These are phyloP conservation scores for Ophiostoma triangulosporum DNA, from an alignment of 2,329 filamentous ascomycete species.

Conservation along the genomic window DNA sequence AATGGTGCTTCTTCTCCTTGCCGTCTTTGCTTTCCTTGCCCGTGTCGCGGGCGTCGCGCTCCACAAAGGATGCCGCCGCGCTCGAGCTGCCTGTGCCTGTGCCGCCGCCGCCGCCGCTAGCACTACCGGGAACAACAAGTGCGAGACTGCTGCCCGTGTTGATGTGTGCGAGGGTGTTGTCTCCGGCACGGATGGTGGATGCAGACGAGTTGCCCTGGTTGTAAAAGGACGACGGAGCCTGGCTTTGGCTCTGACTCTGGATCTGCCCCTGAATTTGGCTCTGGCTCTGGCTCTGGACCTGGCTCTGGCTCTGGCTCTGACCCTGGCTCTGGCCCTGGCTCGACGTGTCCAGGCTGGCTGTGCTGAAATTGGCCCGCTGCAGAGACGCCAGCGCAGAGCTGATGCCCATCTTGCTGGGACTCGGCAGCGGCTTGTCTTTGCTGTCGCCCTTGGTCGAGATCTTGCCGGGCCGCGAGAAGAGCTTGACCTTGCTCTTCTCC, in stretches of 20 bases:
- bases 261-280: too few relatives aligned
- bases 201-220: slow-evolving; percentile 63
- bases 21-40: slow-evolving; percentile 41
- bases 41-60: slow-evolving; percentile 31
- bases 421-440: slow-evolving; percentile 55
- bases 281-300: too few relatives aligned
- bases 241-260: background rate
- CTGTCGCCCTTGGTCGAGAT: slow-evolving; percentile 56
- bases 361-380: slow-evolving; percentile 55
- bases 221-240: slow-evolving; percentile 38
- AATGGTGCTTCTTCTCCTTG: slow-evolving; percentile 68
- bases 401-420: slow-evolving; percentile 57
- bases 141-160: background rate
- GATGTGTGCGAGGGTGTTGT: slow-evolving; percentile 21
- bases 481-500: slow-evolving; percentile 68
- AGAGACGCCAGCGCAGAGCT: slow-evolving; percentile 52
- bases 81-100: background rate
- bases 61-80: background rate
- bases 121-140: background rate
- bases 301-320: too few relatives aligned
- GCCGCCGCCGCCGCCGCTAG: background rate
- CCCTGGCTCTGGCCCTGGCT: background rate
- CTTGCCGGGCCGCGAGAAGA: slow-evolving; percentile 67
- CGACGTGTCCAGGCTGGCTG: slow-evolving; percentile 52
- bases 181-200: slow-evolving; percentile 56